These are phyloP conservation scores for Chenopodium formosanum DNA, from an alignment of 148 eudicot species.

Conservation along the genomic window DNA sequence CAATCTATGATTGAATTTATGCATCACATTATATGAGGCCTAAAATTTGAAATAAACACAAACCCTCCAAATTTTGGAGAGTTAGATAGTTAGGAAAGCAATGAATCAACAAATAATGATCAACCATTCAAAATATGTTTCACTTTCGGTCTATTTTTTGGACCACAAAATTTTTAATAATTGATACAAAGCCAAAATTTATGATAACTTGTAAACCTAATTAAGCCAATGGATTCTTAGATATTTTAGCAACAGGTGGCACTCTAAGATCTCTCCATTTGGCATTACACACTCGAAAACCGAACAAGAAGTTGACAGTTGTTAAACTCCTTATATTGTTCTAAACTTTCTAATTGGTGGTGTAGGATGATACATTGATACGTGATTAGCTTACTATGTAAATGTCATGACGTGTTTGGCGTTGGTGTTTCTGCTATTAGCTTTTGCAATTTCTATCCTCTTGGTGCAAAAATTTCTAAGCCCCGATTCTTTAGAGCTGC, in stretches of 20 bases:
- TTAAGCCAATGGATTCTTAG: neutral
- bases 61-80: neutral
- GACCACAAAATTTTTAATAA: constrained; percentile 3
- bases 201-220: neutral
- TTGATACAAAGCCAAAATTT: neutral
- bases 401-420: constrained; percentile 5
- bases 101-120: neutral
- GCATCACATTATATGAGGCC: no score
- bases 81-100: neutral
- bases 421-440: neutral
- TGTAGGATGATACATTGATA: neutral
- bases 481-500: no score
- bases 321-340: neutral
- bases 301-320: constrained; percentile 17
- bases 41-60: no score
- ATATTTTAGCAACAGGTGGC: constrained; percentile 12
- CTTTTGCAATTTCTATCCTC: neutral
- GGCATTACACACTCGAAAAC: neutral
- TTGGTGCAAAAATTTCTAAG: no score
- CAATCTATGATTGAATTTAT: no score
- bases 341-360: constrained; percentile 4
- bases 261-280: neutral
- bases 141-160: neutral
- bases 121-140: neutral
- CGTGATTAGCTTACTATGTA: neutral